These are phyloP conservation scores for Pythium dissotocum DNA, from an alignment of 352 stramenopile genomes.

Conservation along the genomic window DNA sequence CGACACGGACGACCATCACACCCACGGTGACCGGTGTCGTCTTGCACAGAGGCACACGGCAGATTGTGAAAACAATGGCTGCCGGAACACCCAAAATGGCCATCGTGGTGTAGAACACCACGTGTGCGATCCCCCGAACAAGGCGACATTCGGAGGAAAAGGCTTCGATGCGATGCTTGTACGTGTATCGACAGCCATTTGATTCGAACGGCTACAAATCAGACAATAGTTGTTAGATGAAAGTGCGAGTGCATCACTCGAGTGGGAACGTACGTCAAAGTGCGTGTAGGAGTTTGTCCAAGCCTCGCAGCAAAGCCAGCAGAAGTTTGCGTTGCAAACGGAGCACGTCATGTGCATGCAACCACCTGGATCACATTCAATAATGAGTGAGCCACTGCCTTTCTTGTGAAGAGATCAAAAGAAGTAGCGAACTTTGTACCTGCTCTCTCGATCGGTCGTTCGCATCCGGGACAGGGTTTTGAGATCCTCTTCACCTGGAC, in stretches of 20 bases:
- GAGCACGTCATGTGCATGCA: slow-evolving; percentile 28
- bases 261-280: slow-evolving; percentile 3
- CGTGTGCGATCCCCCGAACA: not conserved
- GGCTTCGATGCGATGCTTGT: not conserved
- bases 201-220: slow-evolving; percentile 17
- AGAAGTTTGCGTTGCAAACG: slow-evolving; percentile 8
- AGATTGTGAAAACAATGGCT: slow-evolving; percentile 2
- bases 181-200: not conserved
- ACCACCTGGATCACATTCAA: slow-evolving; percentile 7
- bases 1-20: not conserved
- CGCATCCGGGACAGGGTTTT: not conserved
- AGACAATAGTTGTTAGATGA: not conserved
- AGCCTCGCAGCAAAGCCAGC: not conserved
- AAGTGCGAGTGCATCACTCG: no score
- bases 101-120: not conserved
- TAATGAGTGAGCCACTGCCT: not conserved
- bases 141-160: not conserved
- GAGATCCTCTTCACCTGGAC: not conserved
- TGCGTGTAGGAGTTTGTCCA: not conserved
- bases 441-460: not conserved
- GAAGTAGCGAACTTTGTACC: not conserved
- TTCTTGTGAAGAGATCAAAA: no score
- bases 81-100: not conserved
- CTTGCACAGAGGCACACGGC: not conserved
- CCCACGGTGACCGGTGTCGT: not conserved